These are phyloP conservation scores for Phytopythium montanum DNA, from an alignment of 352 stramenopile genomes.

Conservation along the genomic window DNA sequence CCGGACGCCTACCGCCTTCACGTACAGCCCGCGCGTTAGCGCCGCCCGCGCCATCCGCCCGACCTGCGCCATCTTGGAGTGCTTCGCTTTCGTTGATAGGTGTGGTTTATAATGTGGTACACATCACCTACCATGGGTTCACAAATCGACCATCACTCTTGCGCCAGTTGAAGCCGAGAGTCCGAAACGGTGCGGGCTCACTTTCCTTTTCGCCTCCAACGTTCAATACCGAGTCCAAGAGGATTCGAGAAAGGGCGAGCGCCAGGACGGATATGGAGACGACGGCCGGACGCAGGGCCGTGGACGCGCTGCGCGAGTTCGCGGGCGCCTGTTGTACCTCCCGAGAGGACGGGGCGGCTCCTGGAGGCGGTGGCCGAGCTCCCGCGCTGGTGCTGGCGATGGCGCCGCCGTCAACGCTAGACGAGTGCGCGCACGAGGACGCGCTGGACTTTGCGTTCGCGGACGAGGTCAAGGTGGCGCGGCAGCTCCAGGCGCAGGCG, in stretches of 20 bases:
- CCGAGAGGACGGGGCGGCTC: constrained; percentile 2
- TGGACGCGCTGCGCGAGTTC: constrained; percentile 31
- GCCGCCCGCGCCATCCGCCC: constrained; percentile 8
- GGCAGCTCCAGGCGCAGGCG: constrained; percentile 39
- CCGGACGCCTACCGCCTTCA: not conserved
- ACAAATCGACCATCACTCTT: not conserved
- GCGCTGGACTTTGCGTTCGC: constrained; percentile 43
- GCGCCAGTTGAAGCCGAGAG: not conserved
- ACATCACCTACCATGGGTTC: not conserved
- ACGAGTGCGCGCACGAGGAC: constrained; percentile 50
- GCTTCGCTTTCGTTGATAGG: not conserved
- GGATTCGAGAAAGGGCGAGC: constrained; percentile 15
- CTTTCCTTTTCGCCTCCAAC: not conserved
- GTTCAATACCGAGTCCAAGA: not conserved
- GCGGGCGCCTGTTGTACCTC: constrained; percentile 14
- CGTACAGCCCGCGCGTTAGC: constrained; percentile 6
- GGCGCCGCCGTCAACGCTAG: constrained; percentile 15
- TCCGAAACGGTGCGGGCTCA: constrained; percentile 5
- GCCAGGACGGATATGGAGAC: constrained; percentile 9
- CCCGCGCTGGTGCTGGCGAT: constrained; percentile 24
- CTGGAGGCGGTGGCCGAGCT: constrained; percentile 9
- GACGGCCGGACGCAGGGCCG: constrained; percentile 3
- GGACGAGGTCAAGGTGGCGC: constrained; percentile 61
- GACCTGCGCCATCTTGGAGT: constrained; percentile 15
- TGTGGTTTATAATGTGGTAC: not conserved